Evolutionary conservation across 2,329 filamentous ascomycete genomes (phyloP).

Genomic region (Ilyonectria mors-panacis): DNA sequence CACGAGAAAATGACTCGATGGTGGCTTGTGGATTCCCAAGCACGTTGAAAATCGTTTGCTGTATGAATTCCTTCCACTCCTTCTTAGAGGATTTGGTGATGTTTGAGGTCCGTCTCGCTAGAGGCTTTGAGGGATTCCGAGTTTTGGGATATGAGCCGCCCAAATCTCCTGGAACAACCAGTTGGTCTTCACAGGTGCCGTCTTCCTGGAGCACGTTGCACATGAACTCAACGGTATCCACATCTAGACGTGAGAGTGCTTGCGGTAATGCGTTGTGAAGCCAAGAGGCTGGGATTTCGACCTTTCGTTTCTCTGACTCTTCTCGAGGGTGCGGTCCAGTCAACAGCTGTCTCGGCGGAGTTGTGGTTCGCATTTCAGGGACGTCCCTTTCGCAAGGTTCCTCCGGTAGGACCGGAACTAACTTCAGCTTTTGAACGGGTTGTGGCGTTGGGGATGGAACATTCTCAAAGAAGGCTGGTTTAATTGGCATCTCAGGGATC

Average conservation of each 20-base stretch:
- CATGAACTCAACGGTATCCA: constrained; percentile 71
- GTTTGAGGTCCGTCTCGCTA: constrained; percentile 27
- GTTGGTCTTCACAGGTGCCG: constrained; percentile 64
- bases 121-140: constrained; percentile 26
- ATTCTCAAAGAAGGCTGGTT: constrained; percentile 58
- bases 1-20: constrained; percentile 69
- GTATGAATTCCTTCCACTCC: constrained; percentile 73
- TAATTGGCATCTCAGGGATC: constrained; percentile 55
- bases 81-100: constrained; percentile 41
- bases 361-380: constrained; percentile 38
- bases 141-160: constrained; percentile 32
- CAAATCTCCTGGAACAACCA: constrained; percentile 7
- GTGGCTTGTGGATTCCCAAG: constrained; percentile 71
- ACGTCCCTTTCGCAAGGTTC: constrained; percentile 32
- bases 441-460: constrained; percentile 47
- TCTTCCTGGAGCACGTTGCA: constrained; percentile 74
- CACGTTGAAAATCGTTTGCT: constrained; percentile 76
- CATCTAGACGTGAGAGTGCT: constrained; percentile 67
- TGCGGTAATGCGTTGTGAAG: constrained; percentile 66
- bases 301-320: not conserved
- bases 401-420: not conserved
- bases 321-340: not conserved
- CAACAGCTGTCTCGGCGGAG: constrained; percentile 41
- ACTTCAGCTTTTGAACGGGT: constrained; percentile 16
- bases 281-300: constrained; percentile 21